Evolutionary conservation across 164 flowering plant genomes (phyloP).

Genomic region (Magnolia kwangsiensis): DNA sequence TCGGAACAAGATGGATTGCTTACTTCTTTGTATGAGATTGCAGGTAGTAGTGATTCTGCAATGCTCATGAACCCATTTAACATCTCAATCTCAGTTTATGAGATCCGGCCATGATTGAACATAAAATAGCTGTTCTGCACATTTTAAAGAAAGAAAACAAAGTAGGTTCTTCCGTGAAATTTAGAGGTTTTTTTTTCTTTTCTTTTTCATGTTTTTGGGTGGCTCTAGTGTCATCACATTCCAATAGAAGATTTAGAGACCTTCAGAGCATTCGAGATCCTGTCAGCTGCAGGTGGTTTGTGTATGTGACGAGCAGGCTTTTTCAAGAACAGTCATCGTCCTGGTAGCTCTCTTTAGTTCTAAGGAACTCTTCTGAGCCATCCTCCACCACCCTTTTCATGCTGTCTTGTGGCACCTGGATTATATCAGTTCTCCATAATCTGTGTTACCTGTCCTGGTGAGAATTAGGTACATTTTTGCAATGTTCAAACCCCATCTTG

Average conservation of each 20-base stretch:
- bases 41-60: no score
- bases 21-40: no score
- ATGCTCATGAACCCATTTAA: no score
- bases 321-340: constrained; percentile 72
- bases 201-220: no score
- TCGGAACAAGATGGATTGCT: no score
- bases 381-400: constrained; percentile 60
- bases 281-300: constrained; percentile 42
- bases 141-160: no score
- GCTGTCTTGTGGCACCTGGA: constrained; percentile 76
- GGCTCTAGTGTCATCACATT: not conserved
- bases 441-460: constrained; percentile 86
- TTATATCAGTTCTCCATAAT: constrained; percentile 77
- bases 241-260: constrained; percentile 28
- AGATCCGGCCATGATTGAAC: no score
- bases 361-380: constrained; percentile 66
- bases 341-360: constrained; percentile 58
- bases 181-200: no score
- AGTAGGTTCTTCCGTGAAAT: no score
- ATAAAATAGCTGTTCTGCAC: no score
- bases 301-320: constrained; percentile 52
- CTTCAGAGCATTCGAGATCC: constrained; percentile 48
- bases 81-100: no score
- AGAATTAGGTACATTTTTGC: constrained; percentile 80
- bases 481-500: constrained; percentile 81